Evolutionary conservation across 1,284 basidiomycete genomes (phyloP).

Genomic region (Amylostereum areolatum): DNA sequence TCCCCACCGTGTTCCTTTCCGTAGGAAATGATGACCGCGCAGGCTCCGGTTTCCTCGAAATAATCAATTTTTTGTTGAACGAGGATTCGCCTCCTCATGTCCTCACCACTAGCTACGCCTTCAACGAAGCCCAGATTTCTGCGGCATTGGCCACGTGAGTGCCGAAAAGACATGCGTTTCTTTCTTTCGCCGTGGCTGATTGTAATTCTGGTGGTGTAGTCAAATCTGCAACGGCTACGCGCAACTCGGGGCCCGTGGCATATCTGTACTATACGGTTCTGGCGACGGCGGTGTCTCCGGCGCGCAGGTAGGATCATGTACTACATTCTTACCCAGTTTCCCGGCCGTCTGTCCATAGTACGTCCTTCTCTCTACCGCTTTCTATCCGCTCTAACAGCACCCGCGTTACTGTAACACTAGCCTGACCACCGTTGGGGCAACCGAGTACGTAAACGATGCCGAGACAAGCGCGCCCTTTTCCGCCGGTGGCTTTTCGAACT

Average conservation of each 20-base stretch:
- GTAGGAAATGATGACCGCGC: constrained; percentile 12
- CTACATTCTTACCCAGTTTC: constrained; percentile 8
- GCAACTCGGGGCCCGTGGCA: constrained; percentile 7
- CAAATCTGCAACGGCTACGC: constrained; percentile 11
- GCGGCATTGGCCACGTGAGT: not conserved
- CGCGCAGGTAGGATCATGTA: not conserved
- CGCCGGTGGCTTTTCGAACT: constrained; percentile 8
- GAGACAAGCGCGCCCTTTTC: constrained; percentile 12
- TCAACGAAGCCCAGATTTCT: constrained; percentile 29
- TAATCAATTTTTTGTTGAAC: constrained; percentile 29
- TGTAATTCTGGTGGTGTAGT: constrained; percentile 37
- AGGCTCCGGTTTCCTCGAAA: constrained; percentile 23
- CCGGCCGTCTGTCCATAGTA: constrained; percentile 6
- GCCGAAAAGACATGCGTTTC: constrained; percentile 3
- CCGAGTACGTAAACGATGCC: constrained; percentile 22
- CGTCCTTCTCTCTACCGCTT: not conserved
- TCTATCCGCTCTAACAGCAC: too few relatives aligned
- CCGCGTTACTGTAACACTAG: not conserved
- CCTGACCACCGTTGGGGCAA: constrained; percentile 14
- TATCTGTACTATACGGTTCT: constrained; percentile 6
- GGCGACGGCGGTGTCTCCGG: constrained; percentile 8
- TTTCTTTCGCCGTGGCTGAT: constrained; percentile 10
- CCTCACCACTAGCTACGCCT: constrained; percentile 39
- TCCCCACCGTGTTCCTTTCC: constrained; percentile 4
- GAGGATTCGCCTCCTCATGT: constrained; percentile 39